These are phyloP conservation scores for Potentilla sterilis DNA, from an alignment of 306 rosid species.

Conservation along the genomic window DNA sequence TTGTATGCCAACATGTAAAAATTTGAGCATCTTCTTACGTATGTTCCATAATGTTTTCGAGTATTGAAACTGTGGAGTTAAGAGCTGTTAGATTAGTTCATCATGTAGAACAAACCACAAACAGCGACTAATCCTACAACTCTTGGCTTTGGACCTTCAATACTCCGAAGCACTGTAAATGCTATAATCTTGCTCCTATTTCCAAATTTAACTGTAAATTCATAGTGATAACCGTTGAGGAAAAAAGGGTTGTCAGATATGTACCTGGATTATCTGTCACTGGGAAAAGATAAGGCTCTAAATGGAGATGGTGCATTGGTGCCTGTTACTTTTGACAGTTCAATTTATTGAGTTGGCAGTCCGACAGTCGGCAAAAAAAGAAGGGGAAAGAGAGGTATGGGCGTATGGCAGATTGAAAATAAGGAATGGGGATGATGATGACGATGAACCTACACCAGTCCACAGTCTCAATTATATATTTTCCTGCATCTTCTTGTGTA, in stretches of 20 bases:
- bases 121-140: neutral
- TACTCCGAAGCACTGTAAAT: too few species aligned
- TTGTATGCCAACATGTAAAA: conserved; percentile 22
- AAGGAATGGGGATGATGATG: conserved; percentile 21
- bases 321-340: conserved; percentile 34
- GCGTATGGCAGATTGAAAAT: conserved; percentile 11
- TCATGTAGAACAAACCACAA: neutral
- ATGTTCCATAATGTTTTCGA: neutral
- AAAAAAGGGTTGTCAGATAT: conserved; percentile 35
- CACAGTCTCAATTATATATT: conserved; percentile 32
- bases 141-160: neutral
- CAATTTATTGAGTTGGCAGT: conserved; percentile 34
- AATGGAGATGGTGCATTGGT: conserved; percentile 30
- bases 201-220: conserved; percentile 25
- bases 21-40: neutral
- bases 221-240: conserved; percentile 25
- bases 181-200: conserved; percentile 15
- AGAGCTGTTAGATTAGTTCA: neutral
- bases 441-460: conserved; percentile 24
- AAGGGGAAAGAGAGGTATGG: neutral
- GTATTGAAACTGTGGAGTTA: neutral
- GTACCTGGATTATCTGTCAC: conserved; percentile 45
- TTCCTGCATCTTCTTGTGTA: conserved; percentile 24
- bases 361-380: conserved; percentile 9
- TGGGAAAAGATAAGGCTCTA: conserved; percentile 22